A percentile compares a stretch with the other conserved stretches of the same genome.
Conservation (phyloP, 2,329 filamentous ascomycete genomes). For the Zymoseptoria brevis region DNA sequence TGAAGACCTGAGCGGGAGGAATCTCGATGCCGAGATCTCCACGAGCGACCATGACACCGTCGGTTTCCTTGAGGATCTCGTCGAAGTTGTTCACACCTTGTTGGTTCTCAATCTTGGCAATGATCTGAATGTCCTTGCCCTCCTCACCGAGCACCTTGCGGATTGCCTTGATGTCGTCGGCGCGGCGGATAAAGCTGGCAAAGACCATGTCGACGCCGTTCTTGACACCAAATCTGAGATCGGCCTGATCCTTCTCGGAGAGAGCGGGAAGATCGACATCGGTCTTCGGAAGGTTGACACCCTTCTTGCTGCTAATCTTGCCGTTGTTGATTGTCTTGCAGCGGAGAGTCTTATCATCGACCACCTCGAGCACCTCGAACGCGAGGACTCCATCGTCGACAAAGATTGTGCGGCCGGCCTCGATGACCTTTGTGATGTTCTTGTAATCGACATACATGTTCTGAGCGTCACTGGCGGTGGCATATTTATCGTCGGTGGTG, state of each 20-base stretch:
- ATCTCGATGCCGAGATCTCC: slow-evolving; percentile 98
- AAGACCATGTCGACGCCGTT: slow-evolving; percentile 99
- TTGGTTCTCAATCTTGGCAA: slow-evolving; percentile 99
- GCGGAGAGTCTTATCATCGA: slow-evolving; percentile 81
- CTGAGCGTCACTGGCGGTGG: slow-evolving; percentile 71
- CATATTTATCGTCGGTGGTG: slow-evolving; percentile 92
- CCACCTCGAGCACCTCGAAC: slow-evolving; percentile 82
- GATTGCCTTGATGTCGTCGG: slow-evolving; percentile 87
- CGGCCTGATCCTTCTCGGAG: slow-evolving; percentile 94
- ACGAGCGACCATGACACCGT: slow-evolving; percentile 99
- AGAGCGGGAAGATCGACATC: slow-evolving; percentile 96
- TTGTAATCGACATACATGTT: slow-evolving; percentile 99
- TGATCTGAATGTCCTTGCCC: slow-evolving; percentile 96
- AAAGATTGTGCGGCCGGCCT: slow-evolving; percentile 86
- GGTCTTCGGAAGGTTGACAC: slow-evolving; percentile 97
- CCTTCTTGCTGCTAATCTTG: slow-evolving; percentile 97
- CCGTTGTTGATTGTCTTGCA: slow-evolving; percentile 91
- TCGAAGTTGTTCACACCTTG: slow-evolving; percentile 99
- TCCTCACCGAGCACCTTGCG: slow-evolving; percentile 83
- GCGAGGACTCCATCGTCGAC: slow-evolving; percentile 97
- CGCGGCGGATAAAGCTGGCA: slow-evolving; percentile 93
- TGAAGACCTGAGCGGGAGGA: slow-evolving; percentile 94
- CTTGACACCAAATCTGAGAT: slow-evolving; percentile 93
- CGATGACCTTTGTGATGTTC: slow-evolving; percentile 99
- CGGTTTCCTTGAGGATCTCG: slow-evolving; percentile 90